Conservation (phyloP, 2,329 filamentous ascomycete genomes). For the Ascochyta fabae region DNA sequence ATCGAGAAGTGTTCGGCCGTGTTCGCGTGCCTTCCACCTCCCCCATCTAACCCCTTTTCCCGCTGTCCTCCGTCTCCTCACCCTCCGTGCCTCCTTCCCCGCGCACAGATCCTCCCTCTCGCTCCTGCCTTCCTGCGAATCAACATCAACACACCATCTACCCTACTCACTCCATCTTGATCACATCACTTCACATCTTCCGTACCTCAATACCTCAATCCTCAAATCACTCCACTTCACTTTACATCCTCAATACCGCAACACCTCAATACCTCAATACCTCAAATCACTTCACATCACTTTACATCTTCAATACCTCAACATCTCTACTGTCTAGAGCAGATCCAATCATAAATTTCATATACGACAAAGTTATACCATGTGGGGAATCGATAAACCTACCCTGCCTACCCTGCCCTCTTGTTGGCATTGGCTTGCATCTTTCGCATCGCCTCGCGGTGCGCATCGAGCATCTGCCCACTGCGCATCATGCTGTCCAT, state of each 20-base stretch:
- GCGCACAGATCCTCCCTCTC: slow-evolving; percentile 6
- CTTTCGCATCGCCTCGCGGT: slow-evolving; percentile 78
- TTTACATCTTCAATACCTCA: too few species aligned
- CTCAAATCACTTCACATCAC: too few species aligned
- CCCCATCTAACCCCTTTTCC: slow-evolving; percentile 12
- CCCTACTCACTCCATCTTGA: too few species aligned
- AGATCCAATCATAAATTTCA: slow-evolving; percentile 8
- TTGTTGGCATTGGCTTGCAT: slow-evolving; percentile 71
- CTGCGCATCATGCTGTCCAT: slow-evolving; percentile 80
- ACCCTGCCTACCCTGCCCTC: slow-evolving; percentile 22
- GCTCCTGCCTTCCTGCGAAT: slow-evolving; percentile 2
- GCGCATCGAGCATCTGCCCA: slow-evolving; percentile 75
- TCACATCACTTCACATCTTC: not conserved
- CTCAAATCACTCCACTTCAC: not conserved
- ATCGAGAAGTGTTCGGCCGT: slow-evolving; percentile 17
- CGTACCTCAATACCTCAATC: not conserved
- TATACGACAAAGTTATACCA: not conserved
- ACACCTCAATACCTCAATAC: too few species aligned
- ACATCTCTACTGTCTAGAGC: not conserved
- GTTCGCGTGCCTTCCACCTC: not conserved
- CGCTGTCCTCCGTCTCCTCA: slow-evolving; percentile 3
- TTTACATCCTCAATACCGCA: too few species aligned
- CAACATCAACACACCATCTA: not conserved
- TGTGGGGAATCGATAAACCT: slow-evolving; percentile 9
- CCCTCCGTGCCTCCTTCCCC: slow-evolving; percentile 4